These are phyloP conservation scores for Fusarium poae DNA, from an alignment of 2,329 filamentous ascomycete species.

Conservation along the genomic window DNA sequence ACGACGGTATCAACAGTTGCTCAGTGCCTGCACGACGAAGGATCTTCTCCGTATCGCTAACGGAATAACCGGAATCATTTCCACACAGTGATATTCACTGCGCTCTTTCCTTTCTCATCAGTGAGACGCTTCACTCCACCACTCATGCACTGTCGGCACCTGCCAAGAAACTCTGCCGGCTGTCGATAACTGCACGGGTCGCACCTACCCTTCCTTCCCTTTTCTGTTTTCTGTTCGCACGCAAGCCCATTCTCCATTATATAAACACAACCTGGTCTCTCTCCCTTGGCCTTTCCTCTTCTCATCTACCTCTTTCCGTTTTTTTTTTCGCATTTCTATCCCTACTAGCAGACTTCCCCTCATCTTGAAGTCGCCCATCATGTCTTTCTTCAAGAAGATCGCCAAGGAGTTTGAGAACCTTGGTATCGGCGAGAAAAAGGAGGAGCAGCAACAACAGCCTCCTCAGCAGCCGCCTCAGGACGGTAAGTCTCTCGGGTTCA, in stretches of 20 bases:
- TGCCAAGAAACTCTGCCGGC: slow-evolving; percentile 29
- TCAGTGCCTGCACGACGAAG: neutral
- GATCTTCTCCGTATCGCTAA: neutral
- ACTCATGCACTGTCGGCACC: slow-evolving; percentile 30
- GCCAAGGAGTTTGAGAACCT: slow-evolving; percentile 62
- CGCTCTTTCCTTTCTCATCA: slow-evolving; percentile 18
- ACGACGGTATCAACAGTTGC: slow-evolving; percentile 25
- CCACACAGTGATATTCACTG: slow-evolving; percentile 19
- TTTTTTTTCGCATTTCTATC: slow-evolving; percentile 4
- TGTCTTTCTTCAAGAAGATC: slow-evolving; percentile 62
- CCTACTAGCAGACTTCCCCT: slow-evolving; percentile 11
- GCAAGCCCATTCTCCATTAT: slow-evolving; percentile 30
- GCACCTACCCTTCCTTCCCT: slow-evolving; percentile 8
- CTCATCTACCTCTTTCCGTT: slow-evolving; percentile 17
- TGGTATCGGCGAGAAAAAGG: slow-evolving; percentile 58
- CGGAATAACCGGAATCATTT: neutral
- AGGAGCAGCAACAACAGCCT: slow-evolving; percentile 45
- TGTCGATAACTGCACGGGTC: slow-evolving; percentile 29
- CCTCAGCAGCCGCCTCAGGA: slow-evolving; percentile 33
- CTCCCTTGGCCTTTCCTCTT: slow-evolving; percentile 17
- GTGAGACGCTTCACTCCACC: slow-evolving; percentile 35
- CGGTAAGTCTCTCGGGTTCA: slow-evolving; percentile 27
- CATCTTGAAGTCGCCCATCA: slow-evolving; percentile 42
- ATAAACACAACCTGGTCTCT: slow-evolving; percentile 33
- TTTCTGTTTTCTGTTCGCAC: slow-evolving; percentile 5